Base-by-base conservation (phyloP, 345 rosid genomes). In the Eucalyptus tenuipes region DNA sequence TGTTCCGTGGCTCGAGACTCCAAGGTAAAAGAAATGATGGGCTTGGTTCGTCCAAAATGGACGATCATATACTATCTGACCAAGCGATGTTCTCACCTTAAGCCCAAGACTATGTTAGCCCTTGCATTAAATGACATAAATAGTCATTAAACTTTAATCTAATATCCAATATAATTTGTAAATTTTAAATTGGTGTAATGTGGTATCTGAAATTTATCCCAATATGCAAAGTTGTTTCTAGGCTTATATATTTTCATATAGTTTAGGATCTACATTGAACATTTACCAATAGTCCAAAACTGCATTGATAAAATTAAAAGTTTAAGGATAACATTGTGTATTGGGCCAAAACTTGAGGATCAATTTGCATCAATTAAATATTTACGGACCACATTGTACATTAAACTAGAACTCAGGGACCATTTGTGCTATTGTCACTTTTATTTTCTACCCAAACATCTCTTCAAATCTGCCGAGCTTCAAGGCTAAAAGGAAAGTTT, bases 161-260 rank as follows among this genome's bases (percentile, higher is more conserved):
- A 71, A 18, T 3, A 6, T 37, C 5, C 4, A 10, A 75, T 20
- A 6, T 20, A 13, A 6, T 75, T 7, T 1, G 3, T 64, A 7
- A 64, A 64, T 7, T n/a, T 64, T 64, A n/a, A 64, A 64, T 64
- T 64, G 5, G 10, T 64, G 4, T 1, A 13, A 15, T n/a, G 33
- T 7, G 10, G 11, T 3, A 2, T 15, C 0, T 15, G 3, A n/a
- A 64, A 0, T 64, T 64, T 64, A 7, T 7, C 33, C 20, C 10
- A n/a, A n/a, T n/a, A 13, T 64, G 18, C 10, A 64, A 15, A 13
- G 5, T n/a, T 33, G 10, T 64, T 2, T 22, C 61, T 55, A 75
- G 7, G 7, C 37, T 37, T 40, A 75, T 10, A 20, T 24, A 1
- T 40, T 40, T 75, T 75, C 47, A 20, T 18, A 75, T 20, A 37